Percentiles rank a stretch among this genome's conserved stretches.
phyloP scores from a whole-genome alignment of 768 basidiomycete species.

The Podaxis sp. region DNA sequence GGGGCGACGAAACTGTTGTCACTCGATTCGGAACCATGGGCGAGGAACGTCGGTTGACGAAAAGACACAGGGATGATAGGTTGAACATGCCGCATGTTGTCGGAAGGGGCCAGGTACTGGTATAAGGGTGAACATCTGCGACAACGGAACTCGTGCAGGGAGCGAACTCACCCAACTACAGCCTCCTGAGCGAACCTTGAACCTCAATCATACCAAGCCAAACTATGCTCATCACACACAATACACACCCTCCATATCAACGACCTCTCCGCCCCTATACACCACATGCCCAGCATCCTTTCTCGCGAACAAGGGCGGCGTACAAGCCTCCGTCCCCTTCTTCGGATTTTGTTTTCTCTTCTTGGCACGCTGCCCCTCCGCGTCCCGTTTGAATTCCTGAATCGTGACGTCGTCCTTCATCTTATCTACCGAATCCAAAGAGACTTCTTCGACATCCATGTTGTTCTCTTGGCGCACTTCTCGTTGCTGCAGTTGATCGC shows the following conservation, averaged over 20 bases:
- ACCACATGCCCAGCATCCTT: conserved; percentile 64
- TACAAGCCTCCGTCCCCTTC: conserved; percentile 32
- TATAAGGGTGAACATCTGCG: no score
- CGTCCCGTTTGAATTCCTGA: neutral
- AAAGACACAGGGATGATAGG: no score
- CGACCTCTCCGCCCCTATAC: conserved; percentile 57
- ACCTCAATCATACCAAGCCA: no score
- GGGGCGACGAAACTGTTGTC: no score
- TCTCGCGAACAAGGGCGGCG: conserved; percentile 57
- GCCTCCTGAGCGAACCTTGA: no score
- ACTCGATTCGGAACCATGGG: no score
- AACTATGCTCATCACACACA: conserved; percentile 10
- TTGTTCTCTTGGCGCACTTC: neutral
- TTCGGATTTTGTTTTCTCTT: neutral
- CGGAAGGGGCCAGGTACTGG: no score
- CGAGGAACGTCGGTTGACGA: no score
- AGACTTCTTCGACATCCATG: neutral
- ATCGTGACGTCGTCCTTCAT: neutral
- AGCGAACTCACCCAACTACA: no score
- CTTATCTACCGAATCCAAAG: neutral
- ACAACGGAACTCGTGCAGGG: no score
- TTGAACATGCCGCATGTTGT: no score
- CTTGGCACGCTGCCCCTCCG: neutral
- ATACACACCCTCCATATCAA: conserved; percentile 21
- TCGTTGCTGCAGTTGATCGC: neutral